Evolutionary conservation across 495 filamentous ascomycete genomes (phyloP).

Genomic region (Oleoguttula mirabilis): DNA sequence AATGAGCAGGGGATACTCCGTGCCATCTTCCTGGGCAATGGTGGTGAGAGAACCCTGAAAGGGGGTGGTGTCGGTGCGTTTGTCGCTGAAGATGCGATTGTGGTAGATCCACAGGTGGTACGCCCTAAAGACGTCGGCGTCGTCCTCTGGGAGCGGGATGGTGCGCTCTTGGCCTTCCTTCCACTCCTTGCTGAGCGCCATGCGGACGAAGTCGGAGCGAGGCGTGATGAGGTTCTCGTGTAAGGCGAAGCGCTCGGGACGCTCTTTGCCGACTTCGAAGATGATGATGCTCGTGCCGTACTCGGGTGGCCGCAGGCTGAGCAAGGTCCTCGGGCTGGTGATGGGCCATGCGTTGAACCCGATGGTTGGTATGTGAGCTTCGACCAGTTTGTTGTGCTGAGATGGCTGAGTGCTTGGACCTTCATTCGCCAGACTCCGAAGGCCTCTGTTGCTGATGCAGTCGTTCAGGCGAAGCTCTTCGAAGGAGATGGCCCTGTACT

Average conservation of each 20-base stretch:
- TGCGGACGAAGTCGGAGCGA: conserved; percentile 1
- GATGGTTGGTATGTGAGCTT: too few species aligned
- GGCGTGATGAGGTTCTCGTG: conserved; percentile 1
- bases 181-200: conserved; percentile 3
- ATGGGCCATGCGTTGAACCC: too few species aligned
- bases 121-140: conserved; percentile 2
- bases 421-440: too few species aligned
- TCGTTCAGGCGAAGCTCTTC: conserved; percentile 83
- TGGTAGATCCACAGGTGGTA: conserved; percentile 12
- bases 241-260: not conserved
- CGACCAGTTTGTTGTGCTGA: too few species aligned
- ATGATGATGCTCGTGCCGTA: conserved; percentile 10
- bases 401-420: too few species aligned
- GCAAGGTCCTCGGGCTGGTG: not conserved
- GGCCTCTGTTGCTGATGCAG: conserved; percentile 41
- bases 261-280: not conserved
- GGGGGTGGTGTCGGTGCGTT: not conserved
- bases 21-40: too few species aligned
- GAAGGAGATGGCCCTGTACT: conserved; percentile 74
- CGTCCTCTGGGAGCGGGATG: conserved; percentile 12
- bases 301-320: too few species aligned
- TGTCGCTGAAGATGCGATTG: not conserved
- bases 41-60: too few species aligned
- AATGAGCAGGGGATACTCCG: not conserved
- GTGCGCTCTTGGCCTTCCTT: conserved; percentile 5